phyloP scores from a whole-genome alignment of 345 rosid species.

The Viola odorata region DNA sequence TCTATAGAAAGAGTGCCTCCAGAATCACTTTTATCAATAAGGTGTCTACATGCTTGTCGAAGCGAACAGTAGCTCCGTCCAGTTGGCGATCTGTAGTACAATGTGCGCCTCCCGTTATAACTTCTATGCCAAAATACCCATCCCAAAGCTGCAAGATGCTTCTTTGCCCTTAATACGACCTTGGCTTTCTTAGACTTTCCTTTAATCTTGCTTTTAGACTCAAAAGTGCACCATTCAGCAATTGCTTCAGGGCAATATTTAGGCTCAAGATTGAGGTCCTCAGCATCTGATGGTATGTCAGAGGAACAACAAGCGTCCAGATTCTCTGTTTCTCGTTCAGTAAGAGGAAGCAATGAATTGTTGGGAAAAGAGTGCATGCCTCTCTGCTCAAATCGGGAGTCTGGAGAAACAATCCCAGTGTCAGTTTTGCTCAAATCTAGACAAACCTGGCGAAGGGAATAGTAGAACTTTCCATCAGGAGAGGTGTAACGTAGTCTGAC shows the following conservation, averaged over 20 bases:
- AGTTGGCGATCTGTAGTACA: constrained; percentile 31
- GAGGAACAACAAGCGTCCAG: constrained; percentile 5
- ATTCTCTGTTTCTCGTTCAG: constrained; percentile 6
- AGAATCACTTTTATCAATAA: constrained; percentile 12
- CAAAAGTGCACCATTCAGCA: constrained; percentile 28
- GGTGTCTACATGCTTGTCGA: constrained; percentile 37
- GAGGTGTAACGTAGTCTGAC: constrained; percentile 48
- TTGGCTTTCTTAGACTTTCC: neutral
- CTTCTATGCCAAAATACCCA: constrained; percentile 27
- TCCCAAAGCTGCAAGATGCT: constrained; percentile 45
- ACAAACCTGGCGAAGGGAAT: constrained; percentile 55
- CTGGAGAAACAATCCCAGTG: neutral
- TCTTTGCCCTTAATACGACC: constrained; percentile 33
- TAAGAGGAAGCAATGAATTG: constrained; percentile 5
- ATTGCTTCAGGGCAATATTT: constrained; percentile 46
- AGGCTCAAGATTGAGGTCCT: constrained; percentile 18
- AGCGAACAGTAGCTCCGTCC: constrained; percentile 40
- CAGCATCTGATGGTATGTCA: constrained; percentile 7
- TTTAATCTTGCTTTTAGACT: constrained; percentile 2
- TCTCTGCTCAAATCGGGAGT: constrained; percentile 15
- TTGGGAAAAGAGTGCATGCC: constrained; percentile 1
- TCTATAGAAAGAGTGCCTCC: constrained; percentile 8
- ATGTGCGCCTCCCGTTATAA: constrained; percentile 15
- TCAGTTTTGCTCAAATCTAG: constrained; percentile 17
- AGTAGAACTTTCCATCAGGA: constrained; percentile 45